Conservation (phyloP, 129 eudicot genomes). For the Kitagawia praeruptora region DNA sequence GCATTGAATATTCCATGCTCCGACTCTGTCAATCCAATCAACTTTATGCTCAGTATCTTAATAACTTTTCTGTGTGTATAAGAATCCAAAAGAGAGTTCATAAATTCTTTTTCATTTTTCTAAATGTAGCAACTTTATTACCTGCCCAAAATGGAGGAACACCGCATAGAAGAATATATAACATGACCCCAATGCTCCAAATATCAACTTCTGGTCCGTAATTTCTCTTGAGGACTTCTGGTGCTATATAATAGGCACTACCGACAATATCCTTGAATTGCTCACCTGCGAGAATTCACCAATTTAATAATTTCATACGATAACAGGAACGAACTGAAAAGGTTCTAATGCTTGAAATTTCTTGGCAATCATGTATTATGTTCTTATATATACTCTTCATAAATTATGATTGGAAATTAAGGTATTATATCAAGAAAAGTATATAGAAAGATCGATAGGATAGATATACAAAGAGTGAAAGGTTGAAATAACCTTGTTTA, state of each 20-base stretch:
- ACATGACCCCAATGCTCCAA: constrained; percentile 87
- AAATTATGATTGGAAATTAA: background rate
- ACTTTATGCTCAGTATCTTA: background rate
- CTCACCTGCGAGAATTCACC: constrained; percentile 45
- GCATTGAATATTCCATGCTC: constrained; percentile 83
- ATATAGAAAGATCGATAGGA: background rate
- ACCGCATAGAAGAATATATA: constrained; percentile 77
- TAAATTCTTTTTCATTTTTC: background rate
- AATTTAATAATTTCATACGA: background rate
- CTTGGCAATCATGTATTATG: background rate
- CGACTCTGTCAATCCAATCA: constrained; percentile 42
- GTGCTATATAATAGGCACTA: constrained; percentile 87
- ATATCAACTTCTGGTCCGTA: constrained; percentile 94
- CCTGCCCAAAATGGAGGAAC: constrained; percentile 99
- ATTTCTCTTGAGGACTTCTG: constrained; percentile 84
- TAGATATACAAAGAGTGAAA: background rate
- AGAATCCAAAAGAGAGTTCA: background rate
- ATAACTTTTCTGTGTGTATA: background rate
- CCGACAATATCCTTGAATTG: constrained; percentile 77
- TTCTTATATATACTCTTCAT: background rate
- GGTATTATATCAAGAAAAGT: background rate
- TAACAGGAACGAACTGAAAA: too few species aligned
- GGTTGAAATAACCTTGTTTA: constrained; percentile 43
- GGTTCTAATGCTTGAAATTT: background rate
- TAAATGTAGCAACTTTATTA: constrained; percentile 2